Evolutionary conservation across 140 eudicot species (phyloP).

Genomic region (Cichorium intybus): DNA sequence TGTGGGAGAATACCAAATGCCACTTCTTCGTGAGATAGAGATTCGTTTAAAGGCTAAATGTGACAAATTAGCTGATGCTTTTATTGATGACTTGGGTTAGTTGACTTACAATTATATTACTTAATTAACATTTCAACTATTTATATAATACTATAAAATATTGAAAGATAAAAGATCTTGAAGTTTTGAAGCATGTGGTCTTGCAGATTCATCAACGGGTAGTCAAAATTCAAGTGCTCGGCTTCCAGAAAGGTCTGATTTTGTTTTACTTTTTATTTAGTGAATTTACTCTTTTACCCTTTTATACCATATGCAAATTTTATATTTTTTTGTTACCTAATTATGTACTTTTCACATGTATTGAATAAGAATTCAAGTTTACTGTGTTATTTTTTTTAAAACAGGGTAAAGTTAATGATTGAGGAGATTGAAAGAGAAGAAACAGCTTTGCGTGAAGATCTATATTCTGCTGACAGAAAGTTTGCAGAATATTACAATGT

Average conservation of each 20-base stretch:
- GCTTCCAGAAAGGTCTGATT: conserved; percentile 86
- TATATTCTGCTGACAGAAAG: conserved; percentile 93
- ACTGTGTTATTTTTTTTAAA: conserved; percentile 2
- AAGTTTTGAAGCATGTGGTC: background rate
- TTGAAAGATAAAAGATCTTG: background rate
- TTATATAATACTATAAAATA: background rate
- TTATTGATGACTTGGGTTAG: conserved; percentile 79
- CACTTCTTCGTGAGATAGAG: conserved; percentile 84
- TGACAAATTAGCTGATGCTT: conserved; percentile 76
- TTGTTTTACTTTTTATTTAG: background rate
- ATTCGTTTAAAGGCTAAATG: conserved; percentile 75
- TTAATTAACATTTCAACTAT: background rate
- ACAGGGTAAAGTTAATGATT: conserved; percentile 84
- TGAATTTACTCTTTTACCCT: too few relatives aligned
- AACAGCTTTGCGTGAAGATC: conserved; percentile 83
- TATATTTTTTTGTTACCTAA: too few relatives aligned
- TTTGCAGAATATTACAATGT: conserved; percentile 95
- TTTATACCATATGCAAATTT: too few relatives aligned
- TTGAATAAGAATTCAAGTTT: background rate
- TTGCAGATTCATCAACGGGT: conserved; percentile 56
- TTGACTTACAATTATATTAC: conserved; percentile 4
- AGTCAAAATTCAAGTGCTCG: conserved; percentile 69
- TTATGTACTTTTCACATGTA: too few relatives aligned
- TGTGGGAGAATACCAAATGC: conserved; percentile 78
- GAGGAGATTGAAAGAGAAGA: conserved; percentile 99